Evolutionary conservation across 176 grass and related monocot species (phyloP).

Genomic region (Areca catechu): DNA sequence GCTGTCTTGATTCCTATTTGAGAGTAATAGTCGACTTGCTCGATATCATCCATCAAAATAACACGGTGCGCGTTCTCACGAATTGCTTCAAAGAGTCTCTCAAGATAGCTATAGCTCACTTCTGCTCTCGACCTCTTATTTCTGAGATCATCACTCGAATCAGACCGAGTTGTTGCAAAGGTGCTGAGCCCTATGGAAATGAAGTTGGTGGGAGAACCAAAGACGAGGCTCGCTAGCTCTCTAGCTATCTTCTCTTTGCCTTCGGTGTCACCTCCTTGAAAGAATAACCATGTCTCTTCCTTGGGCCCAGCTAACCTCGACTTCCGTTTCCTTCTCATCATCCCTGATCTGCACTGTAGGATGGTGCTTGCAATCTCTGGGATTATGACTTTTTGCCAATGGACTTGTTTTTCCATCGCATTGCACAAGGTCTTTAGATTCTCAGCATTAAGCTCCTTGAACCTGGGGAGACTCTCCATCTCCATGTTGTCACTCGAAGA

Average conservation of each 20-base stretch:
- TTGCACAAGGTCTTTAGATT: conserved; percentile 73
- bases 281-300: conserved; percentile 91
- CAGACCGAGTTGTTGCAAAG: conserved; percentile 12
- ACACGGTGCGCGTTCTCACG: conserved; percentile 51
- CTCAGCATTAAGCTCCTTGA: conserved; percentile 90
- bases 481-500: conserved; percentile 37
- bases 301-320: conserved; percentile 23
- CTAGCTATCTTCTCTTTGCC: conserved; percentile 68
- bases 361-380: conserved; percentile 63
- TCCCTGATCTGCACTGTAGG: conserved; percentile 73
- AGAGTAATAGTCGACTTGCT: conserved; percentile 28
- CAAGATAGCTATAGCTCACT: conserved; percentile 20
- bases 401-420: conserved; percentile 67
- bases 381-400: conserved; percentile 70
- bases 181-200: conserved; percentile 25
- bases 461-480: conserved; percentile 53
- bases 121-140: conserved; percentile 34
- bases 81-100: conserved; percentile 46
- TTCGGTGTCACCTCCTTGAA: conserved; percentile 46
- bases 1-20: conserved; percentile 50
- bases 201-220: conserved; percentile 54
- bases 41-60: conserved; percentile 67
- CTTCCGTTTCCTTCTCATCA: conserved; percentile 44
- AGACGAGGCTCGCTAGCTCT: conserved; percentile 71
- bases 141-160: conserved; percentile 34